Conservation (phyloP, 495 filamentous ascomycete species). For the Neurospora intermedia region DNA sequence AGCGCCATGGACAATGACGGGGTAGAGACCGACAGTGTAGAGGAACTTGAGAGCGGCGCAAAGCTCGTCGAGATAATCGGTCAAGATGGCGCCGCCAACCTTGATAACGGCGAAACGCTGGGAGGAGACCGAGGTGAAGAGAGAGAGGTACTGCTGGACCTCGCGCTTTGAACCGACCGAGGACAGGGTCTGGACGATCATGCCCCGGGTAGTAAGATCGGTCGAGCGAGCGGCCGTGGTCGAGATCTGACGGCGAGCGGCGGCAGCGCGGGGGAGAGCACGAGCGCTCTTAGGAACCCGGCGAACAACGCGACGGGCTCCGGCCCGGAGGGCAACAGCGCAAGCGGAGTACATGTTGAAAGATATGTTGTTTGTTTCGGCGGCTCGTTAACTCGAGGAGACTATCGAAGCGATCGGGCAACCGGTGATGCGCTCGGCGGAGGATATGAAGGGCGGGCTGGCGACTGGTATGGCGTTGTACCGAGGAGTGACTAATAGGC, state of each 20-base stretch:
- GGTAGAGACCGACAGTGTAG: constrained; percentile 90
- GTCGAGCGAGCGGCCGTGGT: constrained; percentile 26
- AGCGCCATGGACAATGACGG: constrained; percentile 92
- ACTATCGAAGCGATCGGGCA: background rate
- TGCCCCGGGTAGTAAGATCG: constrained; percentile 60
- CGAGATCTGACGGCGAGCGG: constrained; percentile 18
- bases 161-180: constrained; percentile 96
- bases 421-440: background rate
- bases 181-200: constrained; percentile 87
- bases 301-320: constrained; percentile 32
- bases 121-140: constrained; percentile 93
- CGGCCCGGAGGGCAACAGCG: constrained; percentile 31
- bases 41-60: constrained; percentile 84
- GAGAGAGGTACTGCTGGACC: constrained; percentile 95
- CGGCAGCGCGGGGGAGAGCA: constrained; percentile 14
- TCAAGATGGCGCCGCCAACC: constrained; percentile 94
- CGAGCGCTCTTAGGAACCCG: constrained; percentile 20
- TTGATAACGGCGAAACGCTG: constrained; percentile 99
- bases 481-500: background rate
- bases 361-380: background rate
- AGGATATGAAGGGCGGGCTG: background rate
- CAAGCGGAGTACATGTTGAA: constrained; percentile 25
- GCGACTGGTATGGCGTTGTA: background rate
- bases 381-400: background rate
- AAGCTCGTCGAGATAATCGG: constrained; percentile 83